Percentiles rank a stretch among this genome's conserved stretches.
These are phyloP conservation scores for Apiospora arundinis DNA, from an alignment of 2,329 filamentous ascomycete species.

Conservation along the genomic window DNA sequence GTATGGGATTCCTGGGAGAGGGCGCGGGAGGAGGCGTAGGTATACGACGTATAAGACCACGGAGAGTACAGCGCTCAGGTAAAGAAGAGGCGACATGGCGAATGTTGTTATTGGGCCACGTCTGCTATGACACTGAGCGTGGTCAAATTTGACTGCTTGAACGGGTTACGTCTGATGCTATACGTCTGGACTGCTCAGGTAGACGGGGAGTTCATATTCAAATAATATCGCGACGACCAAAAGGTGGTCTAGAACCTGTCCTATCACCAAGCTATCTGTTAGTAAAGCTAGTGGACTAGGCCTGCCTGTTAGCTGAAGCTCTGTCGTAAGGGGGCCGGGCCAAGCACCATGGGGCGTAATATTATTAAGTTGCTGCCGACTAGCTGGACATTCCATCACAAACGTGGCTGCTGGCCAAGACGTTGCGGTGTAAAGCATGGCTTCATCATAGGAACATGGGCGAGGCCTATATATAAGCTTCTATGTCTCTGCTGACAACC, in stretches of 20 bases:
- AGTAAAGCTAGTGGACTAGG: not conserved
- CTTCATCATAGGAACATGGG: not conserved
- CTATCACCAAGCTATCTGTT: not conserved
- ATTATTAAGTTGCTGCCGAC: not conserved
- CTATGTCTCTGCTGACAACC: not conserved
- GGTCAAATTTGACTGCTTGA: not conserved
- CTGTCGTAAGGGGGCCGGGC: not conserved
- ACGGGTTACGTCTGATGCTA: not conserved
- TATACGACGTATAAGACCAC: slow-evolving; percentile 7
- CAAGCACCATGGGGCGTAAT: not conserved
- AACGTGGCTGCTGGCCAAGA: not conserved
- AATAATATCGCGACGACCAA: not conserved
- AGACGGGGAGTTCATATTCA: not conserved
- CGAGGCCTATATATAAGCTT: not conserved
- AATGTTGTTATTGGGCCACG: not conserved
- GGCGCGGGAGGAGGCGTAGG: slow-evolving; percentile 23
- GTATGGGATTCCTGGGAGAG: slow-evolving; percentile 28
- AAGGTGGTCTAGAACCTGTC: not conserved
- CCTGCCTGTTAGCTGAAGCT: not conserved
- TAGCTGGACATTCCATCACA: not conserved
- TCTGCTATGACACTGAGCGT: not conserved
- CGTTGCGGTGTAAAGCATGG: not conserved
- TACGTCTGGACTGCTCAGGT: too few relatives aligned
- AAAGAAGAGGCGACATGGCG: slow-evolving; percentile 12
- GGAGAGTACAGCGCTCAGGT: not conserved